A percentile compares a stretch with the other conserved stretches of the same genome.
phyloP scores from a whole-genome alignment of 495 filamentous ascomycete genomes.

The Neurospora discreta region DNA sequence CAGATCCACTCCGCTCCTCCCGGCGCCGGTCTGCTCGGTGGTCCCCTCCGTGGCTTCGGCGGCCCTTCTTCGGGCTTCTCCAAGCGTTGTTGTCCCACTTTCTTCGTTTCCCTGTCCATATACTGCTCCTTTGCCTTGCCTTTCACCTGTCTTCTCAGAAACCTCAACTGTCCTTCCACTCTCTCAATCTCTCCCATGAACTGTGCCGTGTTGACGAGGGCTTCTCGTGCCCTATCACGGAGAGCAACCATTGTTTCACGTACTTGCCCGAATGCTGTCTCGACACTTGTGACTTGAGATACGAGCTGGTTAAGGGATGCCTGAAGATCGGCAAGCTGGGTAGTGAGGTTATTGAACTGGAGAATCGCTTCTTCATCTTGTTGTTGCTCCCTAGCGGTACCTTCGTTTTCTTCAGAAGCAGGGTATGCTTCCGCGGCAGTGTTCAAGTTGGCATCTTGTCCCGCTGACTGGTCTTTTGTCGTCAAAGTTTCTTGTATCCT shows the following conservation, averaged over 20 bases:
- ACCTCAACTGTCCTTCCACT: neutral
- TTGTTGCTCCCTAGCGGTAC: neutral
- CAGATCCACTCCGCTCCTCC: neutral
- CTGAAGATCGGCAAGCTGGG: neutral
- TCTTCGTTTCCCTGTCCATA: neutral
- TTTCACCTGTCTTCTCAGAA: neutral
- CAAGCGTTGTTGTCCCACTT: neutral
- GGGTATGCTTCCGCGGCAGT: too few relatives aligned
- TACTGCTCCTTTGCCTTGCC: neutral
- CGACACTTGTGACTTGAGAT: neutral
- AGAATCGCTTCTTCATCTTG: fast-evolving
- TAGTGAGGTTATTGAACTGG: neutral
- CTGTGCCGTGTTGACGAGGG: fast-evolving
- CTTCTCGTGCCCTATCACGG: neutral
- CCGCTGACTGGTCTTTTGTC: too few relatives aligned
- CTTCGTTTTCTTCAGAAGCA: neutral
- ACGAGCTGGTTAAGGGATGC: neutral
- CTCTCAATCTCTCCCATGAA: neutral
- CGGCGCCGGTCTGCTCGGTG: neutral
- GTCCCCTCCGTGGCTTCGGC: neutral
- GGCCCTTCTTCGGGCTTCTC: too few relatives aligned
- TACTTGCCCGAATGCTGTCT: neutral
- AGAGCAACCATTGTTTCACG: neutral
- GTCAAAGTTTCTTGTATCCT: too few relatives aligned
- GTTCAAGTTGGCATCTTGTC: too few relatives aligned